A percentile compares a stretch with the other conserved stretches of the same genome.
Conservation (phyloP, 805 yeast species). For the Scheffersomyces ergatensis region DNA sequence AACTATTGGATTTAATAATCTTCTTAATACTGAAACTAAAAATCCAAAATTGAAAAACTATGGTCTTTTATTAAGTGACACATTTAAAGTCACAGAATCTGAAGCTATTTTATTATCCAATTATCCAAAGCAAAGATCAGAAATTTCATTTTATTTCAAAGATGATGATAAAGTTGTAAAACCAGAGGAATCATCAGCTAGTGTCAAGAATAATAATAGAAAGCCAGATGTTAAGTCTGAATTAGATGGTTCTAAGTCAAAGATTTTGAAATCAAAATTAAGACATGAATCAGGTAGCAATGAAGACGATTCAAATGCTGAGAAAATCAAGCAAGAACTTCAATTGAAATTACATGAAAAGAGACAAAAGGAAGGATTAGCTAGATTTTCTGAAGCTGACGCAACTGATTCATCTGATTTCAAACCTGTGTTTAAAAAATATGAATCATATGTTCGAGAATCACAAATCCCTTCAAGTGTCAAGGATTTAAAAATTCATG, state of each 20-base stretch:
- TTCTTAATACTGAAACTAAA: constrained; percentile 45
- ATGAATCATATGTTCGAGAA: constrained; percentile 92
- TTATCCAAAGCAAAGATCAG: constrained; percentile 68
- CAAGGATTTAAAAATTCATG: constrained; percentile 79
- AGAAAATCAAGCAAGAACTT: constrained; percentile 75
- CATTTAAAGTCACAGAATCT: constrained; percentile 63
- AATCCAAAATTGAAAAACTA: constrained; percentile 57
- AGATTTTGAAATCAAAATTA: constrained; percentile 73
- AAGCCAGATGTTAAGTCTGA: constrained; percentile 16
- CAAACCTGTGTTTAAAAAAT: constrained; percentile 79
- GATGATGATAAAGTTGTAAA: constrained; percentile 48
- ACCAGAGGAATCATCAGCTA: constrained; percentile 15
- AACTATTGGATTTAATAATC: constrained; percentile 71
- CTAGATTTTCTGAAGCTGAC: constrained; percentile 77
- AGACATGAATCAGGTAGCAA: constrained; percentile 72
- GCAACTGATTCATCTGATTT: constrained; percentile 61
- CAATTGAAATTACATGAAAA: constrained; percentile 82
- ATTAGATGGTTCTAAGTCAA: constrained; percentile 47
- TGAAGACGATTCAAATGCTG: constrained; percentile 64
- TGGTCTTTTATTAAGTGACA: constrained; percentile 75
- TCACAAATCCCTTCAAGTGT: constrained; percentile 85
- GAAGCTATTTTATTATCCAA: constrained; percentile 70
- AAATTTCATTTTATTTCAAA: constrained; percentile 81
- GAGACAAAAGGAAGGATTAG: constrained; percentile 82
- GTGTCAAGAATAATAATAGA: constrained; percentile 8